Conservation (phyloP, 768 basidiomycete species). For the Tricholoma saponaceum region DNA sequence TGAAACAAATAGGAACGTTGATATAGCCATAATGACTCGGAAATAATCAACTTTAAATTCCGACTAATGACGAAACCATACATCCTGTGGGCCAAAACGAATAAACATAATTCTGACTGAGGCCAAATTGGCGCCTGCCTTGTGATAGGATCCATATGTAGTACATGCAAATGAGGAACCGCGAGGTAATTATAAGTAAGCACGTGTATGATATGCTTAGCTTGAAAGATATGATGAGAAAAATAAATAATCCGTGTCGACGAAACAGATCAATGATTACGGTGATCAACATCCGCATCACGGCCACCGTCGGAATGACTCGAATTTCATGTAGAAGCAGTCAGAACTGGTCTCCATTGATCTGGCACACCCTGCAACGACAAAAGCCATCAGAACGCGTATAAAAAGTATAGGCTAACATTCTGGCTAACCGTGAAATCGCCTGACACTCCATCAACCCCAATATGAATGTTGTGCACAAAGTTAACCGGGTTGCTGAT, state of each 20-base stretch:
- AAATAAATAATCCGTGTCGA: neutral
- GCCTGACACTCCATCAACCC: constrained; percentile 27
- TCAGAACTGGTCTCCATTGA: constrained; percentile 16
- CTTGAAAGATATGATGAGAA: neutral
- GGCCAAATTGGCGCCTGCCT: neutral
- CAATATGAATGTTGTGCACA: constrained; percentile 29
- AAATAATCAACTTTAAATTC: no score
- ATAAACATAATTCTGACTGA: neutral
- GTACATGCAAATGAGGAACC: neutral
- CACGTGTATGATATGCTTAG: neutral
- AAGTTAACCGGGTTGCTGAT: constrained; percentile 29
- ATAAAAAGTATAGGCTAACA: neutral
- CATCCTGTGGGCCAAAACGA: no score
- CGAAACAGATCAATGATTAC: neutral
- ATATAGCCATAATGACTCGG: no score
- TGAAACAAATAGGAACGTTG: no score
- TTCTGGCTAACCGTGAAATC: constrained; percentile 17
- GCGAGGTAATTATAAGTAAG: neutral
- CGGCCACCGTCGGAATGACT: neutral
- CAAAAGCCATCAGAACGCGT: neutral
- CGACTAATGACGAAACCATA: no score
- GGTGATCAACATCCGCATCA: neutral
- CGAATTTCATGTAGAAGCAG: neutral
- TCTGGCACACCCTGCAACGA: constrained; percentile 18
- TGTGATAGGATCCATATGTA: neutral